Base-by-base conservation (phyloP, 2,329 filamentous ascomycete genomes). In the Xylaria sp. region DNA sequence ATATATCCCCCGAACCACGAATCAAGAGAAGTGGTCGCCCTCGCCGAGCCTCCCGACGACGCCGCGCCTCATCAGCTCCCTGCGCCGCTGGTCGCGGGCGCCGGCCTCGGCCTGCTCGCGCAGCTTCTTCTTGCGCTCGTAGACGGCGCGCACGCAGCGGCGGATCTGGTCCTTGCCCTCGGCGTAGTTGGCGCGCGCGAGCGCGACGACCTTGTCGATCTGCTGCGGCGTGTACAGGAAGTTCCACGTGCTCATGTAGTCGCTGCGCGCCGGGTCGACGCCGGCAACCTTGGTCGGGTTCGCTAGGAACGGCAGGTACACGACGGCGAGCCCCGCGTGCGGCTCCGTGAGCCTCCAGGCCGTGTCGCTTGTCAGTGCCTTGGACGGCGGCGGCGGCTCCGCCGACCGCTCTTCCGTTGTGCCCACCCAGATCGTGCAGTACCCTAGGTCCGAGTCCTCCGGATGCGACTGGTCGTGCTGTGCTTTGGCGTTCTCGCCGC, bases 191-290 rank as follows among this genome's bases (percentile, higher is more conserved):
- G 93, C 93, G 62, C 89, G 86, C 0, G 96, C 94, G 31, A 99
- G 85, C 5, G 86, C 85, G 1, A 97, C 91, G 0, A 97, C 93
- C 29, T 88, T 87, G 73, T 98, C 94, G 59, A 99, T 89, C 78
- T 99, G 91, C 64, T 96, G 90, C 0, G 94, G 90, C 1, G 92
- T 96, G 78, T 98, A 99, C 33, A 97, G 90, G 77, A 98, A 98
- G 77, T 99, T 99, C 96, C 96, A 99, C 0, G 96, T 99, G 72
- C 89, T 93, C 83, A 98, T 89, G 79, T 94, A 98, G 67, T 97
- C 93, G 60, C 88, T 92, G 2, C 86, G 87, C 27, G 90, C 89
- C 0, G 96, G 96, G 72, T 97, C 91, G n/a, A 98, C 90, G 49
- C 88, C 92, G 0, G 90, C 86, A 0, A 93, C 90, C 67, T 91